A percentile compares a stretch with the other conserved stretches of the same genome.
Conservation (phyloP, 163 green algal species). For the Scenedesmus sp. region DNA sequence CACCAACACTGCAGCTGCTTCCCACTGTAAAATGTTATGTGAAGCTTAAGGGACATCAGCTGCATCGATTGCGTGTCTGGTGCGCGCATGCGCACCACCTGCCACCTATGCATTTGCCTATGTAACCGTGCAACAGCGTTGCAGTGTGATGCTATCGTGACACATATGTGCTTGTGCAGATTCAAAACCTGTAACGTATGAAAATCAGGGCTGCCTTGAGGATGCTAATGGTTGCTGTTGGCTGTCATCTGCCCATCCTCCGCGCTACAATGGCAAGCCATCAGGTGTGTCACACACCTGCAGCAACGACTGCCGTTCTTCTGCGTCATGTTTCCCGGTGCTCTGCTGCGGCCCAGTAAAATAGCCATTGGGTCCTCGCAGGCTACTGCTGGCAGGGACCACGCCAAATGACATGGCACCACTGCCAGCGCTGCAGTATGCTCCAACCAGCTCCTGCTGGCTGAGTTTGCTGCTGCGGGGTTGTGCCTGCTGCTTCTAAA, state of each 20-base stretch:
- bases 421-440: neutral
- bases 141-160: neutral
- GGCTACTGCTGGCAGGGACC: conserved; percentile 29
- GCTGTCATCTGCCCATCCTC: neutral
- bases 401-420: conserved; percentile 48
- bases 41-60: neutral
- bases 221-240: neutral
- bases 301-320: conserved; percentile 19
- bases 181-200: neutral
- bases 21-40: neutral
- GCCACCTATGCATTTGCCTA: neutral
- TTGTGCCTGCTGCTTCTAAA: neutral
- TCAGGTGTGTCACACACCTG: neutral
- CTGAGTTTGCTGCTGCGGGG: neutral
- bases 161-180: neutral
- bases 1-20: neutral
- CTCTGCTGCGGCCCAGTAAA: neutral
- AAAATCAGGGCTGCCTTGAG: neutral
- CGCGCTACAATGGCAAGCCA: neutral
- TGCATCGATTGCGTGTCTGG: neutral
- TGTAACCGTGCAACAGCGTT: neutral
- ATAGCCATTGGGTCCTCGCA: conserved; percentile 38
- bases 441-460: neutral
- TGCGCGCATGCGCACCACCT: neutral
- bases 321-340: neutral